Conservation (phyloP, 225 moss, liverwort and hornwort genomes). For the Polytrichum formosum region DNA sequence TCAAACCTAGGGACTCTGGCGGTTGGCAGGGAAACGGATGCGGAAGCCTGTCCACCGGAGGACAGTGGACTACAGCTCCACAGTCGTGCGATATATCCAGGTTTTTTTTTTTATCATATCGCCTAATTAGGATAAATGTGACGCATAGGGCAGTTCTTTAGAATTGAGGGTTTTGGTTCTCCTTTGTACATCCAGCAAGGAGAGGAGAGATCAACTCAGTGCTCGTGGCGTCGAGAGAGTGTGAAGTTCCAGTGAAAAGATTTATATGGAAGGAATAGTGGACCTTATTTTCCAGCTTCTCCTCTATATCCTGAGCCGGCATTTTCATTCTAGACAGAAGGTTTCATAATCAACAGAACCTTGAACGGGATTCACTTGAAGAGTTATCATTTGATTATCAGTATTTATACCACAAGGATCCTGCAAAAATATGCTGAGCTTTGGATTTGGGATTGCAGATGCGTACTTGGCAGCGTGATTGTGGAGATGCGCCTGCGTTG, state of each 20-base stretch:
- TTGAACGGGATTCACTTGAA: not conserved
- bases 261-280: not conserved
- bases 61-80: constrained; percentile 96
- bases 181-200: too few species aligned
- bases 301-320: not conserved
- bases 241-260: too few species aligned
- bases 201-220: too few species aligned
- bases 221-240: too few species aligned
- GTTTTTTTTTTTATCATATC: constrained; percentile 25
- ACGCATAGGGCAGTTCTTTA: too few species aligned
- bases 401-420: constrained; percentile 18
- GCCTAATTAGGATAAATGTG: too few species aligned
- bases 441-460: constrained; percentile 43
- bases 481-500: constrained; percentile 89
- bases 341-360: too few species aligned
- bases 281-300: not conserved
- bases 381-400: not conserved
- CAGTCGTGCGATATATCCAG: constrained; percentile 95
- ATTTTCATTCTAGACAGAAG: too few species aligned
- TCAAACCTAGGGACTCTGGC: constrained; percentile 3
- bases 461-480: constrained; percentile 95
- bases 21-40: constrained; percentile 88
- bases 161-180: too few species aligned
- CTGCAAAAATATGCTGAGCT: constrained; percentile 14
- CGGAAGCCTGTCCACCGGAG: constrained; percentile 96